A percentile compares a stretch with the other conserved stretches of the same genome.
Conservation (phyloP, 2,329 filamentous ascomycete species). For the Bipolaris cookei region DNA sequence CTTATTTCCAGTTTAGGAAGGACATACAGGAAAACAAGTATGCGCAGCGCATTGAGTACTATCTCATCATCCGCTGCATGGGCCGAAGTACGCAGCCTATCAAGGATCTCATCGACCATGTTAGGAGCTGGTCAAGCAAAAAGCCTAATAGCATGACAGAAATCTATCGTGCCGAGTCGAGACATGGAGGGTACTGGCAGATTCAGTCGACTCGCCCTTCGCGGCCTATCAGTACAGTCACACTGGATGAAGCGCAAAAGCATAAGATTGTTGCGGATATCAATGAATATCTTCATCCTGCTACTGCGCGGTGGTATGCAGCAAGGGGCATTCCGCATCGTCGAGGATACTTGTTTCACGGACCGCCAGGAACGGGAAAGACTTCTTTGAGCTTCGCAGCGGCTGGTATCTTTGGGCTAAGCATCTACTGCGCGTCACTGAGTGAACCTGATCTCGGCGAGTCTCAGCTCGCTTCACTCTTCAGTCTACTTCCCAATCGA, state of each 20-base stretch:
- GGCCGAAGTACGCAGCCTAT: conserved; percentile 57
- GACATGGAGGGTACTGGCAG: conserved; percentile 46
- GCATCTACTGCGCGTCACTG: conserved; percentile 55
- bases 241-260: conserved; percentile 73
- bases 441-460: conserved; percentile 76
- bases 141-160: conserved; percentile 54
- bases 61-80: conserved; percentile 50
- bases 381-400: conserved; percentile 55
- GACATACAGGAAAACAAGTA: conserved; percentile 24
- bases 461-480: conserved; percentile 60
- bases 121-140: conserved; percentile 54
- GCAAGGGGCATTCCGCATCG: conserved; percentile 86
- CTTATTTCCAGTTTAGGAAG: conserved; percentile 51
- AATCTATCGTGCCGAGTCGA: conserved; percentile 52
- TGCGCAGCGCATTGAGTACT: conserved; percentile 6
- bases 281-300: conserved; percentile 77
- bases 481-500: conserved; percentile 52
- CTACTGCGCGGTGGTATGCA: conserved; percentile 78
- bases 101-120: conserved; percentile 54
- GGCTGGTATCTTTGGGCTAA: conserved; percentile 56
- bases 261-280: conserved; percentile 71
- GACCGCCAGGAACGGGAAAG: conserved; percentile 81
- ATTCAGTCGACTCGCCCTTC: conserved; percentile 63
- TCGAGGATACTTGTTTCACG: conserved; percentile 80
- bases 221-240: conserved; percentile 75